These are phyloP conservation scores for Bipolaris bicolor DNA, from an alignment of 2,329 filamentous ascomycete species.

Conservation along the genomic window DNA sequence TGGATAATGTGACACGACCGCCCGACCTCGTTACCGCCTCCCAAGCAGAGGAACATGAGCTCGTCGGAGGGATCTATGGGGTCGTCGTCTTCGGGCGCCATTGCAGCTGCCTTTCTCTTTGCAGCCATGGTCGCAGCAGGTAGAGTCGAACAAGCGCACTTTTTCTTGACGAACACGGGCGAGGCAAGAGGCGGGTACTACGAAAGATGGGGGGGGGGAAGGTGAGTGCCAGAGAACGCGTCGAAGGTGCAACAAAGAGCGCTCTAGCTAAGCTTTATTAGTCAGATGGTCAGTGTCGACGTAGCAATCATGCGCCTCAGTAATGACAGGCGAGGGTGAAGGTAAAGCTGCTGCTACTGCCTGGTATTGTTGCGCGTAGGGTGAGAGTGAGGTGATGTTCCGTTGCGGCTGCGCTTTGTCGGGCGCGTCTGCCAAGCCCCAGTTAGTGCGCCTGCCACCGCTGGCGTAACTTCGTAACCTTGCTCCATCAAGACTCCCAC, in stretches of 20 bases:
- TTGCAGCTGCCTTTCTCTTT: conserved; percentile 84
- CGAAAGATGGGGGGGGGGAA: conserved; percentile 3
- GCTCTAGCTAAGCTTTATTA: conserved; percentile 9
- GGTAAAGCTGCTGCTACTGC: background rate
- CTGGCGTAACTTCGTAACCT: conserved; percentile 15
- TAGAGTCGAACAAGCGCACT: background rate
- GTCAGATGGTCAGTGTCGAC: conserved; percentile 7
- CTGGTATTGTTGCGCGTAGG: conserved; percentile 2
- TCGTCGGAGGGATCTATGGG: conserved; percentile 92
- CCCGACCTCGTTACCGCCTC: conserved; percentile 96
- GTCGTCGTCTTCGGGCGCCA: conserved; percentile 79
- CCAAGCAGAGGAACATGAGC: conserved; percentile 90
- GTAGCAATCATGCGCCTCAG: background rate
- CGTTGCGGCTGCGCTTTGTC: conserved; percentile 30
- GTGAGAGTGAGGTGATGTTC: conserved; percentile 1
- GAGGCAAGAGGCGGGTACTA: conserved; percentile 6
- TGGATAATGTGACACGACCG: conserved; percentile 97
- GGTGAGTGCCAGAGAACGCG: conserved; percentile 4
- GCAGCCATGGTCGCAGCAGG: conserved; percentile 70
- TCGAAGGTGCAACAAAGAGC: conserved; percentile 1
- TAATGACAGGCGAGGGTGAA: background rate
- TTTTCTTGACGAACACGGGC: background rate
- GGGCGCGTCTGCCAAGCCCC: conserved; percentile 36
- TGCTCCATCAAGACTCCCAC: conserved; percentile 21
- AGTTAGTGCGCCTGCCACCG: conserved; percentile 27